phyloP scores from a whole-genome alignment of 2,329 filamentous ascomycete genomes.

The Colletotrichum trifolii region DNA sequence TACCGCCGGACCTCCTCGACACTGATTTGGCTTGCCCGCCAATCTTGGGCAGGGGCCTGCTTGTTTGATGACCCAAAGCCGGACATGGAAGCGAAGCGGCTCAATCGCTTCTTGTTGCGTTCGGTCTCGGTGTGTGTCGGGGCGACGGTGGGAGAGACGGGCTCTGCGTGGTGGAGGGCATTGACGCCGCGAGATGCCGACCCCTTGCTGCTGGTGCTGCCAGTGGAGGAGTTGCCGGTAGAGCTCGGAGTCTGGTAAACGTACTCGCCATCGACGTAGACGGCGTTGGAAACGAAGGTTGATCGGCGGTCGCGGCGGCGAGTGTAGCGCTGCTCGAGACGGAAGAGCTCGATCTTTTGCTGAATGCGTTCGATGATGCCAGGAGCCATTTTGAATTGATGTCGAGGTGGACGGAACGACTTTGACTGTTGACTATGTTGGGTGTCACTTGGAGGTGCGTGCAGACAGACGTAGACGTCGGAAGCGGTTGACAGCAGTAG shows the following conservation, averaged over 20 bases:
- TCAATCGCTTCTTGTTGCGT: conserved; percentile 60
- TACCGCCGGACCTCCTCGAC: conserved; percentile 38
- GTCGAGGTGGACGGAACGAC: neutral
- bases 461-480: neutral
- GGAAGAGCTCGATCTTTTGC: conserved; percentile 87
- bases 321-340: conserved; percentile 94
- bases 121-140: conserved; percentile 38
- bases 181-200: conserved; percentile 45
- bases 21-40: conserved; percentile 50
- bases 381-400: conserved; percentile 54
- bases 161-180: conserved; percentile 50
- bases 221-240: conserved; percentile 66
- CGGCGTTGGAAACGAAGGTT: conserved; percentile 87
- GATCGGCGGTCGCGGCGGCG: conserved; percentile 86
- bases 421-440: neutral
- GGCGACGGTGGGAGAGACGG: conserved; percentile 40
- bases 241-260: conserved; percentile 76
- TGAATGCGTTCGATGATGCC: conserved; percentile 70
- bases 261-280: conserved; percentile 97
- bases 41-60: conserved; percentile 51
- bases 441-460: neutral
- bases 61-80: conserved; percentile 59
- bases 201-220: conserved; percentile 46
- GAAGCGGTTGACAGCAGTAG: conserved; percentile 5
- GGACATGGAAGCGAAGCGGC: conserved; percentile 67